phyloP scores from a whole-genome alignment of 495 filamentous ascomycete genomes.

The Saxophila tyrrhenica region DNA sequence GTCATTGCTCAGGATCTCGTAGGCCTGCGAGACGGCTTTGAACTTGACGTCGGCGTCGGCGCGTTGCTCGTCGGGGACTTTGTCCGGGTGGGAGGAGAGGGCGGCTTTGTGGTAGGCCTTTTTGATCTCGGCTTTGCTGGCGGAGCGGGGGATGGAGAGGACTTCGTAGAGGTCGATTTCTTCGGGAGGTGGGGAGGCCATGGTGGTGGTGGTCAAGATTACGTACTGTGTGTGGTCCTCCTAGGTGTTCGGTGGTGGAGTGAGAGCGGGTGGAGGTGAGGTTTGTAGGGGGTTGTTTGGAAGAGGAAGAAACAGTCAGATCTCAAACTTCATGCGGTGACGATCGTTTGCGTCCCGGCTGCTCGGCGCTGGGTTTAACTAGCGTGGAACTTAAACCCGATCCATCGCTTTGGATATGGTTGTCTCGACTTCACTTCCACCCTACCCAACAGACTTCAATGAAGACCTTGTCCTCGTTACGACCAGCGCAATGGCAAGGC shows the following conservation, averaged over 20 bases:
- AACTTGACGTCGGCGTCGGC: constrained; percentile 77
- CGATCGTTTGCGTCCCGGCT: too few species aligned
- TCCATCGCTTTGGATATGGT: neutral
- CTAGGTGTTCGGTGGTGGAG: neutral
- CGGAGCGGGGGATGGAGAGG: constrained; percentile 57
- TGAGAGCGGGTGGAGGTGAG: neutral
- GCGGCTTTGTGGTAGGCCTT: constrained; percentile 98
- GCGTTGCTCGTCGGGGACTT: constrained; percentile 79
- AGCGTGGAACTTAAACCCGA: neutral
- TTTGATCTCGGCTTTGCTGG: constrained; percentile 77
- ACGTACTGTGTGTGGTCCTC: neutral
- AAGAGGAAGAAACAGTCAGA: too few species aligned
- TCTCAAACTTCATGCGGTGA: too few species aligned
- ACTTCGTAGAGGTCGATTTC: constrained; percentile 64
- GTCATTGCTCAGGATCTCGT: constrained; percentile 95
- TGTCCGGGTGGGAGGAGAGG: constrained; percentile 83
- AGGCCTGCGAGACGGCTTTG: constrained; percentile 83
- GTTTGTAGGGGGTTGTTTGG: too few species aligned
- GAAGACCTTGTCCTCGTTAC: neutral
- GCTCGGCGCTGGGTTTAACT: too few species aligned
- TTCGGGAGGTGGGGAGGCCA: constrained; percentile 25
- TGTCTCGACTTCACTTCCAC: neutral
- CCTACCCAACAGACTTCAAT: neutral
- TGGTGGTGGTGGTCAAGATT: constrained; percentile 1
- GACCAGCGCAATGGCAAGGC: neutral